Percentiles rank a stretch among this genome's conserved stretches.
Conservation (phyloP, 179 eudicot genomes). For the Gypsophila paniculata region DNA sequence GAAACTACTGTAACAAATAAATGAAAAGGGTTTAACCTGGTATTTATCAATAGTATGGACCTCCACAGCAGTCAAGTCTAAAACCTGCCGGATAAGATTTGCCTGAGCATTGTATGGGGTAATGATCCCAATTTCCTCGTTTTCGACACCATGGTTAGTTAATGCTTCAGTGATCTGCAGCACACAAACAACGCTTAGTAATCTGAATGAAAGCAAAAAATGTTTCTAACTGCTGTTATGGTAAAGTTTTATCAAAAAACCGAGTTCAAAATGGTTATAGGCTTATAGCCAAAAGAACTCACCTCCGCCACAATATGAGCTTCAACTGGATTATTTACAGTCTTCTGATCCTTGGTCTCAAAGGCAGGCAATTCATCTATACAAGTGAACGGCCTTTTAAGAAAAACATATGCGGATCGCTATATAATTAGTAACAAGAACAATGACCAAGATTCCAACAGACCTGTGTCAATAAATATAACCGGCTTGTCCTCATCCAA, state of each 20-base stretch:
- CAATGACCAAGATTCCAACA: conserved; percentile 17
- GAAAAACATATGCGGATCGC: too few relatives aligned
- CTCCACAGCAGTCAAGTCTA: conserved; percentile 58
- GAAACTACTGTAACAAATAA: neutral
- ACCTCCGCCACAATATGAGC: conserved; percentile 80
- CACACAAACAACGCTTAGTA: conserved; percentile 11
- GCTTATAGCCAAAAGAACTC: neutral
- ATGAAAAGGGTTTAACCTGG: conserved; percentile 50
- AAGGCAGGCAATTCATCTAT: conserved; percentile 74
- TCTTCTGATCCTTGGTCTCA: conserved; percentile 67
- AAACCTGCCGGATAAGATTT: conserved; percentile 53
- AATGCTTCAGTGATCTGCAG: conserved; percentile 55
- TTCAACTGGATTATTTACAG: conserved; percentile 74
- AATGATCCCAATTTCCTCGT: conserved; percentile 73
- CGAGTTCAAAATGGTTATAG: neutral
- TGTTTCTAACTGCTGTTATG: conserved; percentile 3
- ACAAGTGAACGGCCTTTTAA: too few relatives aligned
- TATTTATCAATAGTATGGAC: conserved; percentile 95
- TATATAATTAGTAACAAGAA: too few relatives aligned
- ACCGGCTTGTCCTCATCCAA: conserved; percentile 63
- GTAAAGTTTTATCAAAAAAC: neutral
- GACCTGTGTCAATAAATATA: conserved; percentile 87
- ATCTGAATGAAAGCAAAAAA: neutral
- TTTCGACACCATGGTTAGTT: conserved; percentile 56
- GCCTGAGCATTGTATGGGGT: conserved; percentile 94